Conservation (phyloP, 1,284 basidiomycete species). For the Cutaneotrichosporon dermatis region DNA sequence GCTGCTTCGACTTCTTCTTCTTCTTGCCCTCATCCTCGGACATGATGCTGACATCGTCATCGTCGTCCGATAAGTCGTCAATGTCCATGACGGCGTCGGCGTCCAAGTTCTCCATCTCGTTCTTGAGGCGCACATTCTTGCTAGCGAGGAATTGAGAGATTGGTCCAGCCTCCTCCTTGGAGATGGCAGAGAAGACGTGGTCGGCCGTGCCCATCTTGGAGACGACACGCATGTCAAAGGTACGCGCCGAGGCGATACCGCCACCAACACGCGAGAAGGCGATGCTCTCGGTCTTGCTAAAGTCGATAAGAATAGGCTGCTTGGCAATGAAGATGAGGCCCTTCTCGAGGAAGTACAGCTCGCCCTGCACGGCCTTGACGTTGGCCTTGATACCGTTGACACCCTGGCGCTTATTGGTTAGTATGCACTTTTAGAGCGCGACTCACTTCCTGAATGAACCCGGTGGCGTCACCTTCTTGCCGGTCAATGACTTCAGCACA, state of each 20-base stretch:
- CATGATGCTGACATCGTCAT: constrained; percentile 44
- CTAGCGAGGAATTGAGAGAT: constrained; percentile 80
- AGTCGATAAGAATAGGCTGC: constrained; percentile 85
- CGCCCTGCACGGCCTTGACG: constrained; percentile 93
- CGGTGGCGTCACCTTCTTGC: constrained; percentile 81
- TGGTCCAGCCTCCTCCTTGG: constrained; percentile 89
- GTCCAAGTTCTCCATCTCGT: constrained; percentile 84
- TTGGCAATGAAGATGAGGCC: constrained; percentile 98
- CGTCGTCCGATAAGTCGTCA: constrained; percentile 64
- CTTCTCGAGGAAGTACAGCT: constrained; percentile 97
- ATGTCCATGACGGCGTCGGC: constrained; percentile 71
- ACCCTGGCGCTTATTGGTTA: constrained; percentile 47
- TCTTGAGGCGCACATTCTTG: constrained; percentile 92
- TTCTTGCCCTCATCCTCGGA: constrained; percentile 38
- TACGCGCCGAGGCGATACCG: constrained; percentile 79
- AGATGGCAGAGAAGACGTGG: constrained; percentile 85
- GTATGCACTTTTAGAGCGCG: background rate
- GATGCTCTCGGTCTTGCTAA: constrained; percentile 84
- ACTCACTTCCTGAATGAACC: constrained; percentile 76
- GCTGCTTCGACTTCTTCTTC: constrained; percentile 26
- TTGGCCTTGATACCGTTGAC: constrained; percentile 78
- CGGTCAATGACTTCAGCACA: constrained; percentile 85
- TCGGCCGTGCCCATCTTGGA: constrained; percentile 72
- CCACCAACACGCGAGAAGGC: constrained; percentile 92
- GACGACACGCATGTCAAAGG: constrained; percentile 90